Evolutionary conservation across 1,139 yeast genomes (phyloP), one percentile per base, ranked within the genome.

Genomic region (Yamadazyma diddensiae): DNA sequence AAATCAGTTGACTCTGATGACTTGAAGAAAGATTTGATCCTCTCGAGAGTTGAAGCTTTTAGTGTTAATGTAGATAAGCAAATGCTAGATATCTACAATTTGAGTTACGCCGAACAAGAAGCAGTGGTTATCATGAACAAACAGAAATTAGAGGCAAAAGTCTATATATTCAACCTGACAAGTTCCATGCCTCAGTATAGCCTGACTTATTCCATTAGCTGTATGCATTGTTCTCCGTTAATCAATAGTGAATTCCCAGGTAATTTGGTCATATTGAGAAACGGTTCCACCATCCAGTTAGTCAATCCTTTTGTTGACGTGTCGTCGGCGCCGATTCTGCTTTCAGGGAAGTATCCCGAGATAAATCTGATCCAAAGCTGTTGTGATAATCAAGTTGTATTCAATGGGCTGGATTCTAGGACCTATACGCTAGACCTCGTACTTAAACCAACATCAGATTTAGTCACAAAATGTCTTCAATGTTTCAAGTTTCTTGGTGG

Each of bases 231-330:
- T 29, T 45, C 56, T 12, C 65, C 73, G 1, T 53, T 75, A 24
- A 44, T 46, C 13, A 55, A 59, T 30, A 33, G 51, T 2, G 43
- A 44, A 1, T 62, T 62, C 38, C 21, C 21, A 4, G 79, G 79
- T 1, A 61, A 57, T 44, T 57, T 74, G n/a, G 52, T 71, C 2
- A 56, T 61, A 4, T 50, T 70, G 9, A 58, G 58, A 13, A 61
- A 62, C 9, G 51, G 52, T 3, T 45, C 53, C 6, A 49, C 53
- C 3, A 32, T 82, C 14, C 60, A 61, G 11, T 48, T 86, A 4
- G 68, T 75, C 25, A 80, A 85, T 43, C 94, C 95, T 1, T 81
- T 84, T 43, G 57, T 79, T 8, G 74, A 76, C 19, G 50, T 83
- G 2, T 53, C 55, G 3, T 75, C 92, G 0, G 38, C 46, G 4